Conservation (phyloP, 805 yeast species). For the Cyberlindnera veronae region DNA sequence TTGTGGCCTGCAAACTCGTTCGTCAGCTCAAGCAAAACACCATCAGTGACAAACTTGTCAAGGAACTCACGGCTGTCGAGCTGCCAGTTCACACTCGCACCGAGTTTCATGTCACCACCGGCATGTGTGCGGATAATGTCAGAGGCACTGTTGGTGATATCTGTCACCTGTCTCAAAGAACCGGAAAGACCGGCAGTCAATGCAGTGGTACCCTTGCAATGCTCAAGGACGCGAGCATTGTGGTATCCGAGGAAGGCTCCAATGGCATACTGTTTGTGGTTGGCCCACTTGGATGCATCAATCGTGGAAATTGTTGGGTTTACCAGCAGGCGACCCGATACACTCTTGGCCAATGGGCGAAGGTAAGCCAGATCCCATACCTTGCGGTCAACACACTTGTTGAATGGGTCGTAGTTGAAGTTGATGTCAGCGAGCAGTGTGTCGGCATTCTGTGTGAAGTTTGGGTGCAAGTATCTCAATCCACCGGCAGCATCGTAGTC, state of each 20-base stretch:
- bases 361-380: conserved; percentile 44
- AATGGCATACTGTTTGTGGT: conserved; percentile 47
- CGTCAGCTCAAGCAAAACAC: conserved; percentile 37
- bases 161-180: conserved; percentile 51
- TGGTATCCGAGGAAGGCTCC: conserved; percentile 49
- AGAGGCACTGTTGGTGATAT: conserved; percentile 50
- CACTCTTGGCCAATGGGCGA: conserved; percentile 41
- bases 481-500: conserved; percentile 34
- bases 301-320: conserved; percentile 44
- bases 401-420: conserved; percentile 45
- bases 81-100: conserved; percentile 38
- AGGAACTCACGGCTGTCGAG: conserved; percentile 42
- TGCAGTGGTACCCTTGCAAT: conserved; percentile 21
- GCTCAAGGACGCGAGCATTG: conserved; percentile 28
- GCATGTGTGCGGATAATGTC: conserved; percentile 52
- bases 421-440: conserved; percentile 43
- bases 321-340: conserved; percentile 45
- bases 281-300: conserved; percentile 46
- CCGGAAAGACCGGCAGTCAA: conserved; percentile 57
- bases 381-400: conserved; percentile 43
- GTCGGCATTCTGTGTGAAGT: conserved; percentile 59
- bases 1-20: conserved; percentile 40
- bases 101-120: conserved; percentile 55
- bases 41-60: conserved; percentile 43
- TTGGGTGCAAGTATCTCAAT: conserved; percentile 37